Evolutionary conservation across 1,284 basidiomycete genomes (phyloP), one percentile per base, ranked within the genome.

Genomic region (Exobasidium rhododendri): DNA sequence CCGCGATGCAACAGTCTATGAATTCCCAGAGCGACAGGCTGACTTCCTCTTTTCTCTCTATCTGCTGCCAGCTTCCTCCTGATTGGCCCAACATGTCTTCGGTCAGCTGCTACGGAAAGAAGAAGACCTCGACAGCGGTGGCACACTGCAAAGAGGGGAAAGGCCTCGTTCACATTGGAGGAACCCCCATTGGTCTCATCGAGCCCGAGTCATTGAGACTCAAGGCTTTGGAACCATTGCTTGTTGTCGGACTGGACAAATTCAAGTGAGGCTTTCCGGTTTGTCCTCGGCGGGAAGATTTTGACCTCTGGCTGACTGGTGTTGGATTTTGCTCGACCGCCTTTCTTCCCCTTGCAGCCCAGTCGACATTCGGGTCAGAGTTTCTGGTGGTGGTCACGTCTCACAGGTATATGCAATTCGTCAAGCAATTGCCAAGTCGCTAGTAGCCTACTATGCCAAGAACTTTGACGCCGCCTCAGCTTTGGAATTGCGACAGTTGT

Each of bases 401-500:
- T 97, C 94, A 66, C 96, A 98, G 83, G 86, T 98, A 71, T 99
- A 98, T 84, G 96, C 96, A 71, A 92, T 98, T 83, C 92, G 96
- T 75, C 96, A 99, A 85, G 96, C 96, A 55, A 96, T 99, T 78
- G 90, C 92, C 77, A 98, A 97, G 85, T 94, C 94, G 66, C 83
- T 98, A 70, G 91, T 99, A 78, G 96, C 94, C 59, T 94, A 80
- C 87, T 94, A 94, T 83, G 90, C 93, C 84, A 98, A 98, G 85
- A 96, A 97, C 86, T 86, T 94, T 83, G 96, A 99, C 81, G 96
- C 96, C 70, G 93, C 89, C 82, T 94, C 91, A 75, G 92, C 96
- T 29, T 76, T 78, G 47, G 76, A 78, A 72, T 75, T 79, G 35
- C 75, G 74, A 35, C 74, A 77, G 69, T 70, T 71, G 35, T 74